phyloP scores from a whole-genome alignment of 768 basidiomycete genomes.

The Strobilomyces confusus region DNA sequence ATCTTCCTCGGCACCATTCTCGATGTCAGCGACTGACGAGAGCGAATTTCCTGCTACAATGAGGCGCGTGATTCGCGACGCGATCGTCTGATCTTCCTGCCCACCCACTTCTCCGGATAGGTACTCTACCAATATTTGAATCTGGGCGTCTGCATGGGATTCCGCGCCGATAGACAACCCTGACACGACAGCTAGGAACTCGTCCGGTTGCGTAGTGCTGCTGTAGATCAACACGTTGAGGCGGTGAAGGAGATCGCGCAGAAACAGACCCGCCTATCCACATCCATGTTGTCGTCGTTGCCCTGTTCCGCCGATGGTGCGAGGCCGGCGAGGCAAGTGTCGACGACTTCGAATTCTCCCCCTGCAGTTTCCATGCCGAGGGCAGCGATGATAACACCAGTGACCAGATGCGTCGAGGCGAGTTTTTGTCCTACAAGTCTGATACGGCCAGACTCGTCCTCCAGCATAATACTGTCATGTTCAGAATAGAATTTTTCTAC shows the following conservation, averaged over 20 bases:
- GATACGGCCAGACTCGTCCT: constrained; percentile 95
- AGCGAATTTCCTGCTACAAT: constrained; percentile 91
- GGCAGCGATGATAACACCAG: constrained; percentile 86
- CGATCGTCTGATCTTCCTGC: constrained; percentile 54
- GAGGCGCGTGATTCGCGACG: constrained; percentile 75
- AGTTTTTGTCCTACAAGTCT: constrained; percentile 77
- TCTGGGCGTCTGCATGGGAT: constrained; percentile 61
- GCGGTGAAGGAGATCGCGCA: neutral
- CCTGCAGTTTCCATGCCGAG: constrained; percentile 85
- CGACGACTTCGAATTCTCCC: constrained; percentile 93
- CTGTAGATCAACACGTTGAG: constrained; percentile 9
- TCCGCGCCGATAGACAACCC: constrained; percentile 76
- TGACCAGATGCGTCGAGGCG: constrained; percentile 63
- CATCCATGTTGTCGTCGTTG: constrained; percentile 47
- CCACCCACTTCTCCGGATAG: constrained; percentile 81
- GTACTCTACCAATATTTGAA: constrained; percentile 89
- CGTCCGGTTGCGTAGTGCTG: constrained; percentile 37
- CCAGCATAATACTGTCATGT: constrained; percentile 81
- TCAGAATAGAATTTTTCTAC: constrained; percentile 68
- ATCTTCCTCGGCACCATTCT: constrained; percentile 35
- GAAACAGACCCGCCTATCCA: constrained; percentile 49
- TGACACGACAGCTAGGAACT: constrained; percentile 84
- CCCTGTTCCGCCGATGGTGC: constrained; percentile 46
- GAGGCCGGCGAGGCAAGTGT: constrained; percentile 81
- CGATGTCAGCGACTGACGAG: constrained; percentile 39